Percentiles rank a stretch among this genome's conserved stretches.
Conservation (phyloP, 305 asterid genomes). For the Rubia occidens region DNA sequence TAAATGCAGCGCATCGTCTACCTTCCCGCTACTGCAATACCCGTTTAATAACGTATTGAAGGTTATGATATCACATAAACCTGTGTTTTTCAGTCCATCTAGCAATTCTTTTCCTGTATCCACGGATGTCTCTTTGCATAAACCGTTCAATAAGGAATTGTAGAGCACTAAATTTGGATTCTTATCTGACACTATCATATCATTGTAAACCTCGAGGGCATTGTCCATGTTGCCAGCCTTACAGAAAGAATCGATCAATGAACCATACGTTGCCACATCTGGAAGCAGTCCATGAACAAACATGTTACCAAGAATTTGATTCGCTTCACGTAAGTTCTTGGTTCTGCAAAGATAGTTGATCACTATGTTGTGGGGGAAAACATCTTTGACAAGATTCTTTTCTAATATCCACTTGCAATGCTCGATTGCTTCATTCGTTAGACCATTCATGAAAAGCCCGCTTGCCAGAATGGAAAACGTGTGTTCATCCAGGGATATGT, state of each 20-base stretch:
- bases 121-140: conserved; percentile 40
- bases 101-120: conserved; percentile 31
- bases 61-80: conserved; percentile 37
- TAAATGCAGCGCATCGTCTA: conserved; percentile 37
- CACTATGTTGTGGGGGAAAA: conserved; percentile 43
- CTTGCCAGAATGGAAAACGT: conserved; percentile 45
- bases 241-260: conserved; percentile 51
- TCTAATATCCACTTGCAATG: conserved; percentile 33
- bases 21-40: conserved; percentile 37
- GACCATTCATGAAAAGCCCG: conserved; percentile 51
- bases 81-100: conserved; percentile 34
- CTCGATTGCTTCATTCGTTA: conserved; percentile 36
- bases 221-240: conserved; percentile 30
- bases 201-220: conserved; percentile 37
- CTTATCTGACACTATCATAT: conserved; percentile 39
- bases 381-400: conserved; percentile 36
- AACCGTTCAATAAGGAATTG: conserved; percentile 51
- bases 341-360: conserved; percentile 44
- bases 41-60: conserved; percentile 50
- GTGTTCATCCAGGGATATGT: conserved; percentile 37
- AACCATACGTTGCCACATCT: conserved; percentile 49
- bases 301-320: conserved; percentile 55
- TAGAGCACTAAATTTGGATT: conserved; percentile 49
- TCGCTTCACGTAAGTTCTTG: conserved; percentile 33
- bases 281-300: conserved; percentile 61